Evolutionary conservation across 345 rosid species (phyloP), one percentile per base, ranked within the genome.

Genomic region (Gossypium thurberi): DNA sequence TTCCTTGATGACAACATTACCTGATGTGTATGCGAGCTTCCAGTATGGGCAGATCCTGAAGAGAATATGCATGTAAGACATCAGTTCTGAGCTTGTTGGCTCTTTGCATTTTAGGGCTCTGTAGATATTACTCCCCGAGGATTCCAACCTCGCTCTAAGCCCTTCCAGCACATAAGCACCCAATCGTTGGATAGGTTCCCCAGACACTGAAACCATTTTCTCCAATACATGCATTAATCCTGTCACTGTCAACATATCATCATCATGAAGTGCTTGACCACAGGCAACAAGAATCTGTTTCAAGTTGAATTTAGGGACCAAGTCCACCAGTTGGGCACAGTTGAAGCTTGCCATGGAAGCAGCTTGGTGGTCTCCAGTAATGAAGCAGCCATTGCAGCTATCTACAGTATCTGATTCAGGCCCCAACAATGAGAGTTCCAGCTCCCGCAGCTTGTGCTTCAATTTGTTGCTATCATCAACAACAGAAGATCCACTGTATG

Each of bases 121-220:
- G 85, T 92, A 95, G 78, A 95, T 95, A 75, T 82, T 85, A 80
- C 97, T 86, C 47, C 99, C 99, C 0, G 99, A 89, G 10, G 84
- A 85, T 65, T 91, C 94, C 79, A 95, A 78, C 84, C 93, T 91
- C 0, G 99, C 98, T 81, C 93, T 81, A 48, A 95, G 93, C 75
- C 98, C 97, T 84, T 95, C 99, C 79, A 92, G 80, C 91, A 95
- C 78, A 78, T 95, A 95, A 58, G 99, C 88, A 11, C 96, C 97
- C 57, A 91, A 69, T 21, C 99, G 86, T 72, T 92, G 91, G 59
- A 91, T 74, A 3, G 99, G 97, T 57, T 83, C 94, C 43, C 99
- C 98, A 10, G 87, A 86, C 63, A 95, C 93, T 0, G 99, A 95
- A 33, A 95, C 99, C 93, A 85, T 91, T 78, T 84, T 86, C 76